A percentile compares a stretch with the other conserved stretches of the same genome.
These are phyloP conservation scores for Pseudopithomyces chartarum DNA, from an alignment of 2,329 filamentous ascomycete genomes.

Conservation along the genomic window DNA sequence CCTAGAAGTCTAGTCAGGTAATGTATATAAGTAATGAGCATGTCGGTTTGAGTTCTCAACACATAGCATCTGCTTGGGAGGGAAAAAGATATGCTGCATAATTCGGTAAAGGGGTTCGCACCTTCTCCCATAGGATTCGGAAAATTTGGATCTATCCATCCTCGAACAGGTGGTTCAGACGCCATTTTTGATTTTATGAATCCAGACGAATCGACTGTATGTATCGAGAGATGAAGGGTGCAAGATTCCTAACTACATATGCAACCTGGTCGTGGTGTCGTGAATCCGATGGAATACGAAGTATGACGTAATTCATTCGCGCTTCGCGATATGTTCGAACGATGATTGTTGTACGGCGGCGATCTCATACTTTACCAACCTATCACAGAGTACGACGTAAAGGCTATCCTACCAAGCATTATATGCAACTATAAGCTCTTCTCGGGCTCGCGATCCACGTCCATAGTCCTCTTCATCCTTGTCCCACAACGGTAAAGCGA, in stretches of 20 bases:
- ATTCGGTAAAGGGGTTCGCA: not conserved
- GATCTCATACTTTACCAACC: too few relatives aligned
- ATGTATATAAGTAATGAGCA: not conserved
- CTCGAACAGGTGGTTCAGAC: not conserved
- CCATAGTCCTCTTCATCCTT: not conserved
- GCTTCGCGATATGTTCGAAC: not conserved
- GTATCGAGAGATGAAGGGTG: not conserved
- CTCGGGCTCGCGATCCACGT: not conserved
- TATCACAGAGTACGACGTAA: too few relatives aligned
- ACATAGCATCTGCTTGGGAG: not conserved
- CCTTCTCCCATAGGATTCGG: constrained; percentile 53
- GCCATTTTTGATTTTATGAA: not conserved
- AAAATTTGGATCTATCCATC: constrained; percentile 55
- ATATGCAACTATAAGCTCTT: not conserved
- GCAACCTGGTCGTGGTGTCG: not conserved
- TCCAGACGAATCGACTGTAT: not conserved
- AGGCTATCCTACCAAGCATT: not conserved
- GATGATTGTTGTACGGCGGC: not conserved
- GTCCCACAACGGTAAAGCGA: not conserved
- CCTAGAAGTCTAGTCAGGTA: not conserved
- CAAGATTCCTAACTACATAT: not conserved
- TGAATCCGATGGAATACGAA: not conserved
- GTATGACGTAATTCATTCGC: not conserved
- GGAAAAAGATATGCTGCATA: not conserved
- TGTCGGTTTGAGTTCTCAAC: too few relatives aligned